These are phyloP conservation scores for Pistacia atlantica DNA, from an alignment of 345 rosid species.

Conservation along the genomic window DNA sequence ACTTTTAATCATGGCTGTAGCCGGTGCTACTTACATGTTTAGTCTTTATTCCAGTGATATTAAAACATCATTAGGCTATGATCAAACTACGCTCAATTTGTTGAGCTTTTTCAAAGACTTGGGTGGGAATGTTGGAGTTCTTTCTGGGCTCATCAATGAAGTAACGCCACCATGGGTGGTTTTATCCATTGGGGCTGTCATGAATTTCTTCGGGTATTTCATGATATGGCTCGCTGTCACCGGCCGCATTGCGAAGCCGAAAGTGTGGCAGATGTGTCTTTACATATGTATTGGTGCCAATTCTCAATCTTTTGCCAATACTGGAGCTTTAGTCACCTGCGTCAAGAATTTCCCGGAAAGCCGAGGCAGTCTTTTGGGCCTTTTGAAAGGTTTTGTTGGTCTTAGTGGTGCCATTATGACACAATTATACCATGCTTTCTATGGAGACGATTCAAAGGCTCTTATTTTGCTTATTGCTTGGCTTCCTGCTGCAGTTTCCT, in stretches of 20 bases:
- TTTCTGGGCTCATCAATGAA: conserved; percentile 34
- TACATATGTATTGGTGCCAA: conserved; percentile 37
- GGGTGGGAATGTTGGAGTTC: conserved; percentile 35
- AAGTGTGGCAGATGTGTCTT: conserved; percentile 42
- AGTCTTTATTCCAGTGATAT: conserved; percentile 37
- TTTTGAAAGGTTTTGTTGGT: conserved; percentile 39
- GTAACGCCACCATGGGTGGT: conserved; percentile 44
- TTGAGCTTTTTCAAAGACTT: conserved; percentile 41
- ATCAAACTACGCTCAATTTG: conserved; percentile 24
- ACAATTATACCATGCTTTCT: conserved; percentile 37
- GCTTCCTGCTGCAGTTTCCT: conserved; percentile 39
- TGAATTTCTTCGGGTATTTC: conserved; percentile 44
- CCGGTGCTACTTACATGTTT: conserved; percentile 45
- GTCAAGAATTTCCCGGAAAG: conserved; percentile 40
- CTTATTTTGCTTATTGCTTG: conserved; percentile 40
- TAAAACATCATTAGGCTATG: conserved; percentile 34
- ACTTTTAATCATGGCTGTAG: conserved; percentile 34
- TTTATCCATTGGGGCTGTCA: conserved; percentile 31
- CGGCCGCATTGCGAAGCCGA: conserved; percentile 24
- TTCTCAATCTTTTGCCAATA: conserved; percentile 37
- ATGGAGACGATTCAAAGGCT: conserved; percentile 36
- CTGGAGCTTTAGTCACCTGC: conserved; percentile 36
- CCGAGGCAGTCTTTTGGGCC: conserved; percentile 35
- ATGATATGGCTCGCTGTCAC: conserved; percentile 46
- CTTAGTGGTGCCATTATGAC: conserved; percentile 38